Evolutionary conservation across 2,329 filamentous ascomycete genomes (phyloP).

Genomic region (Sordariomycetes sp.): DNA sequence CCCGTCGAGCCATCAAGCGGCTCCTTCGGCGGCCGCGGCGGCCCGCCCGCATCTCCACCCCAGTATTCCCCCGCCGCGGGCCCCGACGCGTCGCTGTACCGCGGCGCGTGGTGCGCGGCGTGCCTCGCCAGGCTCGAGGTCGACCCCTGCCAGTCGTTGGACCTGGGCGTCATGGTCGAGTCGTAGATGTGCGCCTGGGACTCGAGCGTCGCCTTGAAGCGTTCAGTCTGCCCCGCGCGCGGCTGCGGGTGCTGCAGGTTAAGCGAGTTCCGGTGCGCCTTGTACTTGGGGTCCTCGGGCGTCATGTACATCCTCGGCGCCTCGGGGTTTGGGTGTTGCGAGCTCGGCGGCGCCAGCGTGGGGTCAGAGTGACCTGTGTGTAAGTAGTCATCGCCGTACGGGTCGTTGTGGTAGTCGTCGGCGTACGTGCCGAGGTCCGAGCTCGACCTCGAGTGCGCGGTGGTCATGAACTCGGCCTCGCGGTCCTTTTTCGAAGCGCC

Average conservation of each 20-base stretch:
- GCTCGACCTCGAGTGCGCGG: slow-evolving; percentile 56
- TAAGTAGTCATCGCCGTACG: slow-evolving; percentile 47
- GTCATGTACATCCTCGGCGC: slow-evolving; percentile 40
- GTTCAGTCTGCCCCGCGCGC: slow-evolving; percentile 57
- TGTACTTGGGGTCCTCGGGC: slow-evolving; percentile 62
- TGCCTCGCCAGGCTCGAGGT: slow-evolving; percentile 43
- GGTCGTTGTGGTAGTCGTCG: slow-evolving; percentile 37
- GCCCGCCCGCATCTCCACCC: slow-evolving; percentile 28
- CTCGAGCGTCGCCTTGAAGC: slow-evolving; percentile 62
- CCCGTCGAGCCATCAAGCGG: slow-evolving; percentile 31
- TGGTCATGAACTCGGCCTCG: slow-evolving; percentile 36
- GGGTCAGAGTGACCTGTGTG: slow-evolving; percentile 42
- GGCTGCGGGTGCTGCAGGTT: slow-evolving; percentile 73
- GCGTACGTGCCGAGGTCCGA: slow-evolving; percentile 60
- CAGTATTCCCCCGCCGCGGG: slow-evolving; percentile 27
- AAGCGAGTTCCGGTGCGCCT: slow-evolving; percentile 67
- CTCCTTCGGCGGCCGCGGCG: slow-evolving; percentile 51
- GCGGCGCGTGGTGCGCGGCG: slow-evolving; percentile 27
- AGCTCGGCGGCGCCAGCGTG: slow-evolving; percentile 22
- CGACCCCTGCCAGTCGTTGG: slow-evolving; percentile 49
- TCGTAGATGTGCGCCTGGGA: slow-evolving; percentile 58
- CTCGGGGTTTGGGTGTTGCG: slow-evolving; percentile 8
- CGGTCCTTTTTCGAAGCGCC: slow-evolving; percentile 30
- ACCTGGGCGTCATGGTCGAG: slow-evolving; percentile 43
- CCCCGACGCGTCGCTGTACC: slow-evolving; percentile 25